Base-by-base conservation (phyloP, 805 yeast genomes). In the Wickerhamomyces queroliae region DNA sequence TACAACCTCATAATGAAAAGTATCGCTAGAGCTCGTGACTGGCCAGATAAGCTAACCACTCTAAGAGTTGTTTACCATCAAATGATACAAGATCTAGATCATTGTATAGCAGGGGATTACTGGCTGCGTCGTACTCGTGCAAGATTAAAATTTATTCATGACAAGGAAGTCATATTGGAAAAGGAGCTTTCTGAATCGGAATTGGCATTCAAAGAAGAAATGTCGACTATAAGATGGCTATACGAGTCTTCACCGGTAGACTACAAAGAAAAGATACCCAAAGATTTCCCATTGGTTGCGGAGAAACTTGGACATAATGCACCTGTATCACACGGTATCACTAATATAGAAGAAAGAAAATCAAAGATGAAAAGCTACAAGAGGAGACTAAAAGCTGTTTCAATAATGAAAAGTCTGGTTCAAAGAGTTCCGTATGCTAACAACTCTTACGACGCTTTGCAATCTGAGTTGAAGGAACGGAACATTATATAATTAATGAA, bases 1-100 rank as follows among this genome's bases (percentile, higher is more conserved):
- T 67, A 65, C 34, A 59, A 58, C 19, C 43, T 60, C 28, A 44
- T 69, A 5, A 58, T 66, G 50, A 64, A 62, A 42, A 38, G 62
- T 6, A 38, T 64, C 4, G 60, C 63, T 2, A 58, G 54, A 18
- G 52, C 59, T 16, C 71, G 68, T 0, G 56, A 52, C 32, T 54
- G 59, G 46, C 27, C 34, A 8, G 39, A 46, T 11, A 50, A 61
- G 16, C 56, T 55, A 22, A 27, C 49, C 1, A 45, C 48, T 2
- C 37, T 57, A 7, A 53, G 60, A 16, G 39, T 56, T 15, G 43
- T 53, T 23, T 46, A 63, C n/a, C 46, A 51, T 12, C 38, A 46
- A n/a, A 51, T 50, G 53, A 15, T 48, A 9, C 37, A 30, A 8
- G 48, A 46, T 28, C 17, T 47, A 8, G 34, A 47, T 7, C 48